Conservation (phyloP, 352 stramenopile genomes). For the Pythium phragmitis region DNA sequence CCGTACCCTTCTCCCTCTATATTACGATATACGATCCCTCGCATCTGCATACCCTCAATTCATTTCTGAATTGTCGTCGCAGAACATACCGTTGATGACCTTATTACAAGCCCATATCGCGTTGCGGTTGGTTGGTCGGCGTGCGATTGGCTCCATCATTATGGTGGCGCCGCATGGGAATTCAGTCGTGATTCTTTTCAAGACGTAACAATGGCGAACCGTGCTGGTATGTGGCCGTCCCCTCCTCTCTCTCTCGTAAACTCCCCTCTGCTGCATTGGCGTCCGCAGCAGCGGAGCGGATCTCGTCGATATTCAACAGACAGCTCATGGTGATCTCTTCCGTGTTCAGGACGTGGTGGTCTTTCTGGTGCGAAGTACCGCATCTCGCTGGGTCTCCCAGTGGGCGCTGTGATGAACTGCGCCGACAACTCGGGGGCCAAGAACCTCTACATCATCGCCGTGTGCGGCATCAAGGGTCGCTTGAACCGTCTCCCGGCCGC, state of each 20-base stretch:
- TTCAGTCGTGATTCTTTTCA: constrained; percentile 84
- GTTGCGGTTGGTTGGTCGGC: constrained; percentile 26
- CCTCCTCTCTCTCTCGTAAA: neutral
- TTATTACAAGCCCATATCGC: constrained; percentile 13
- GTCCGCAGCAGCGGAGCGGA: constrained; percentile 11
- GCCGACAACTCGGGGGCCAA: constrained; percentile 99
- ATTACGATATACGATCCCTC: constrained; percentile 7
- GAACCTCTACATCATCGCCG: constrained; percentile 99
- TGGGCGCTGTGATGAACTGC: constrained; percentile 99
- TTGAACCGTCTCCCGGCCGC: constrained; percentile 99
- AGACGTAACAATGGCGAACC: constrained; percentile 82
- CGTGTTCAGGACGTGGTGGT: constrained; percentile 90
- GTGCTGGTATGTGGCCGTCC: constrained; percentile 47
- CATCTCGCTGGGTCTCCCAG: constrained; percentile 98
- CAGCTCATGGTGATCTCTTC: neutral
- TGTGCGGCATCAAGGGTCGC: constrained; percentile 98
- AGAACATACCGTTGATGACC: neutral
- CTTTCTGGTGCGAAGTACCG: constrained; percentile 99
- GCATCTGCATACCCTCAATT: constrained; percentile 20
- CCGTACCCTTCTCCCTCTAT: constrained; percentile 7
- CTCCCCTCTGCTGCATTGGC: neutral
- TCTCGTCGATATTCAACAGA: neutral
- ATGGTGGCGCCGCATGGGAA: constrained; percentile 1
- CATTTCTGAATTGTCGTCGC: constrained; percentile 24
- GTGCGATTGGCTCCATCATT: constrained; percentile 37